Conservation (phyloP, 2,329 filamentous ascomycete species). For the Trematosphaeria pertusa region DNA sequence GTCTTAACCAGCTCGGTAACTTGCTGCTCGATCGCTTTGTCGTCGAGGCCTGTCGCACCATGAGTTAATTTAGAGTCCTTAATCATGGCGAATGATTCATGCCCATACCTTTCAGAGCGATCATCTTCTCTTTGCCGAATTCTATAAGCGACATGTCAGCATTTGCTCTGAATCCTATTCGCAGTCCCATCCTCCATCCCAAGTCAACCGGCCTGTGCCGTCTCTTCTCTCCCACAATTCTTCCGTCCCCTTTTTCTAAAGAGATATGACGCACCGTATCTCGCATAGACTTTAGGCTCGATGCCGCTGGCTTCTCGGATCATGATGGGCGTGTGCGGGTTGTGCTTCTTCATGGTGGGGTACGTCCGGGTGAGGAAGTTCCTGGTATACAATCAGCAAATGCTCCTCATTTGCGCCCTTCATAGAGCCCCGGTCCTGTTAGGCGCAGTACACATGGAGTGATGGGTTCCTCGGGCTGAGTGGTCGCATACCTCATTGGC, state of each 20-base stretch:
- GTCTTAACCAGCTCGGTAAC: constrained; percentile 68
- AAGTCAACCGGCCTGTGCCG: too few species aligned
- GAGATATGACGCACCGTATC: constrained; percentile 78
- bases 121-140: constrained; percentile 72
- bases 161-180: too few species aligned
- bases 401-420: too few species aligned
- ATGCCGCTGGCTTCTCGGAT: constrained; percentile 89
- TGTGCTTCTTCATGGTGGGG: constrained; percentile 99
- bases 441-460: too few species aligned
- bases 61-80: too few species aligned
- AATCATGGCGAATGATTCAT: too few species aligned
- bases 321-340: constrained; percentile 91
- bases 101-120: constrained; percentile 65
- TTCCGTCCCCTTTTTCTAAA: neutral
- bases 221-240: too few species aligned
- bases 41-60: constrained; percentile 69
- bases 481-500: constrained; percentile 73
- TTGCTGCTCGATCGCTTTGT: constrained; percentile 74
- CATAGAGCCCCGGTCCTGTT: too few species aligned
- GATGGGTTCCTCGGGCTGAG: too few species aligned
- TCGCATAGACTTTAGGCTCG: constrained; percentile 84
- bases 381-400: constrained; percentile 56
- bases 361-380: constrained; percentile 91
- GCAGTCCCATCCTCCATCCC: too few species aligned
- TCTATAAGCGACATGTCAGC: constrained; percentile 54